These are phyloP conservation scores for Nannochloropsis granulata DNA, from an alignment of 108 stramenopile genomes.

Conservation along the genomic window DNA sequence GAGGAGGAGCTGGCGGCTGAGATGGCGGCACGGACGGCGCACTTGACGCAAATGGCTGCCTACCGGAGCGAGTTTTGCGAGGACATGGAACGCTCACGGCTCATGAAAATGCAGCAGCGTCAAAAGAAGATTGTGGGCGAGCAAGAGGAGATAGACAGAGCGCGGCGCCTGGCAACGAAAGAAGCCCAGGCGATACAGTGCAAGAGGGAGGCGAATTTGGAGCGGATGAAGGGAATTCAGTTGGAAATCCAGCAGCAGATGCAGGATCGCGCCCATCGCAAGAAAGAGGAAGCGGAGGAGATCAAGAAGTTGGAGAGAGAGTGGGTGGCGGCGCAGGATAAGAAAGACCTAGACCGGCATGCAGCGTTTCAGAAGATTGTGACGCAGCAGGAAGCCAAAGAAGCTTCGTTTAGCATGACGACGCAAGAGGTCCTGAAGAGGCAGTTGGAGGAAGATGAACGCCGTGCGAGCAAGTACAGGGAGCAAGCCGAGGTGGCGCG, in stretches of 20 bases:
- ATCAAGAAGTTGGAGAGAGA: neutral
- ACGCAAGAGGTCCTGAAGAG: neutral
- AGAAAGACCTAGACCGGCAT: neutral
- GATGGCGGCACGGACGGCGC: neutral
- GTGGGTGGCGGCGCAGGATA: neutral
- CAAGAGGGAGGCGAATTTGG: neutral
- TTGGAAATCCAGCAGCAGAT: neutral
- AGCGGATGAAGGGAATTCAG: neutral
- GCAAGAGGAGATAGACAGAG: neutral
- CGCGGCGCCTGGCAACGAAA: neutral
- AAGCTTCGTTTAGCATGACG: neutral
- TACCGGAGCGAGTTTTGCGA: neutral
- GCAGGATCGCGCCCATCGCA: neutral
- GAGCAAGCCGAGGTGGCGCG: neutral
- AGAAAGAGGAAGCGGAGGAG: neutral
- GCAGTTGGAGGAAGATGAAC: neutral
- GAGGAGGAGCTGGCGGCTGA: neutral
- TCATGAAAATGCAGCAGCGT: neutral
- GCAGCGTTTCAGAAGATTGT: neutral
- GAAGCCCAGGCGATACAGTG: neutral
- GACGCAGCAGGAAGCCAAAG: neutral
- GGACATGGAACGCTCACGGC: neutral
- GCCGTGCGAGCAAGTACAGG: neutral
- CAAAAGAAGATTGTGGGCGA: neutral
- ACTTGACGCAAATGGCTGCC: neutral